These are phyloP conservation scores for Rugosomyces carneus DNA, from an alignment of 1,284 basidiomycete species.

Conservation along the genomic window DNA sequence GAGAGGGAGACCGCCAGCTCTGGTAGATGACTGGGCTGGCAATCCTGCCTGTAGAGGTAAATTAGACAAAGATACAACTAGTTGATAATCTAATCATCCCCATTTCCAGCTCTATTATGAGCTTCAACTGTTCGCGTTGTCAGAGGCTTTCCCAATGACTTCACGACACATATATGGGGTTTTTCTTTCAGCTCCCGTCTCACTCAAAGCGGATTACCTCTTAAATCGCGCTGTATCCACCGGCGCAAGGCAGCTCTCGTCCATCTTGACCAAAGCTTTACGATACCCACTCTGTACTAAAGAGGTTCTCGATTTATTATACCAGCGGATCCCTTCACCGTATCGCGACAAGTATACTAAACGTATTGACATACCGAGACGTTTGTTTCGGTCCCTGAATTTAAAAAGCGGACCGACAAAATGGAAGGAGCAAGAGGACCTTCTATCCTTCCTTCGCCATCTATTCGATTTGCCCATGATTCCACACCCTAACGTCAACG, in stretches of 20 bases:
- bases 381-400: constrained; percentile 51
- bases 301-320: constrained; percentile 47
- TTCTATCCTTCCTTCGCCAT: constrained; percentile 56
- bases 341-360: background rate
- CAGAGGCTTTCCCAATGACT: constrained; percentile 50
- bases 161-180: constrained; percentile 46
- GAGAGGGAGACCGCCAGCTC: background rate
- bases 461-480: constrained; percentile 41
- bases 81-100: constrained; percentile 5
- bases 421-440: constrained; percentile 43
- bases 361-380: constrained; percentile 43
- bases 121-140: constrained; percentile 62
- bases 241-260: constrained; percentile 16
- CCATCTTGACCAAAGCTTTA: constrained; percentile 44
- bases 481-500: constrained; percentile 43
- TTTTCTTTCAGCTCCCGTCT: constrained; percentile 45
- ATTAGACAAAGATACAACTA: background rate
- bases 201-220: constrained; percentile 58
- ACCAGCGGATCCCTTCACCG: constrained; percentile 19
- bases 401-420: constrained; percentile 21
- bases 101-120: constrained; percentile 60
- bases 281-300: constrained; percentile 61
- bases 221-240: constrained; percentile 28
- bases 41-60: constrained; percentile 20
- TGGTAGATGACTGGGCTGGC: constrained; percentile 4